These are phyloP conservation scores for Musa beccarii DNA, from an alignment of 176 grass and related monocot genomes.

Conservation along the genomic window DNA sequence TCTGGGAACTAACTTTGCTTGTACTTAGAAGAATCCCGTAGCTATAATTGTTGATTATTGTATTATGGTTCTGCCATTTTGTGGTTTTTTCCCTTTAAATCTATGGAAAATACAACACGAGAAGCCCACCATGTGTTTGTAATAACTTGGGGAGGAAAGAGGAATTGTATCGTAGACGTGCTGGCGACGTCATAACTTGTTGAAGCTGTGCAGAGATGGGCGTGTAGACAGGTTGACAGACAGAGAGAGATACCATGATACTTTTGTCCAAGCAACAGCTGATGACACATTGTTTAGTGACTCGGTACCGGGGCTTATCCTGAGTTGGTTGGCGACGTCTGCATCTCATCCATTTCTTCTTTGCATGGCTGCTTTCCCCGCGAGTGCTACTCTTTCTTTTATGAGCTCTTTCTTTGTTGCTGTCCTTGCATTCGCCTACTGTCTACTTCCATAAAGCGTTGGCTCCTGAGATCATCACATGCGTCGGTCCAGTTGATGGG, in stretches of 20 bases:
- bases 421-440: too few relatives aligned
- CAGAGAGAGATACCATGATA: neutral
- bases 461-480: too few relatives aligned
- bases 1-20: neutral
- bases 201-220: too few relatives aligned
- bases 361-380: neutral
- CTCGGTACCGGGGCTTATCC: neutral
- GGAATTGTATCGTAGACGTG: neutral
- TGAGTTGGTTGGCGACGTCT: neutral
- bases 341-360: neutral
- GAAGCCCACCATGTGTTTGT: neutral
- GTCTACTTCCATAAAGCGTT: too few relatives aligned
- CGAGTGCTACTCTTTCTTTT: too few relatives aligned
- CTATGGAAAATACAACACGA: neutral
- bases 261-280: neutral
- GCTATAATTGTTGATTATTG: neutral
- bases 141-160: neutral
- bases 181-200: too few relatives aligned
- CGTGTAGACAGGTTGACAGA: neutral
- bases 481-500: too few relatives aligned
- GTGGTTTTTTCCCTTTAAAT: neutral
- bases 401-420: too few relatives aligned
- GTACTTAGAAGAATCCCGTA: neutral
- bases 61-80: neutral
- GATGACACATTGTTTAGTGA: neutral